Percentiles rank a stretch among this genome's conserved stretches.
Evolutionary conservation across 805 yeast species (phyloP).

Genomic region (Myxozyma udenii): DNA sequence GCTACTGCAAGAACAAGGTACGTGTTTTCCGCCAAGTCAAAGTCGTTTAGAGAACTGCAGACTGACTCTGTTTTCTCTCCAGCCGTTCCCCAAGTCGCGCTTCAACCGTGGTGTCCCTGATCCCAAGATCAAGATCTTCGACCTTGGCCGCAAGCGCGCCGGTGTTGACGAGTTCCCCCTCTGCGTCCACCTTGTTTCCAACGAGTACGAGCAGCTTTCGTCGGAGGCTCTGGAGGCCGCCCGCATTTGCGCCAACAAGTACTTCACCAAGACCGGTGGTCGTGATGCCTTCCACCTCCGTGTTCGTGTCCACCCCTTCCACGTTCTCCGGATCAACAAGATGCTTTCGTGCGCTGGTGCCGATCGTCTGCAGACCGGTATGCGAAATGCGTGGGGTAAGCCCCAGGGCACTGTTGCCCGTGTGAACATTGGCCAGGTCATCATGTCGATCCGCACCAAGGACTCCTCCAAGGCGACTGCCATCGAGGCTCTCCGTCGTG

Average conservation of each 20-base stretch:
- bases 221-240: constrained; percentile 99
- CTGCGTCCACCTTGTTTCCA: constrained; percentile 98
- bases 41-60: not conserved
- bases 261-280: constrained; percentile 95
- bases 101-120: constrained; percentile 99
- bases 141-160: constrained; percentile 99
- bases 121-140: constrained; percentile 98
- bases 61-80: not conserved
- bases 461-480: constrained; percentile 97
- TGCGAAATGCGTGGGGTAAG: constrained; percentile 99
- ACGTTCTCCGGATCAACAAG: constrained; percentile 99
- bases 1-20: constrained; percentile 98
- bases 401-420: constrained; percentile 99
- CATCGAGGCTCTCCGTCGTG: constrained; percentile 99
- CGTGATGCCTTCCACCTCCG: constrained; percentile 99
- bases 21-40: not conserved
- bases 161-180: constrained; percentile 99
- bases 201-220: constrained; percentile 98
- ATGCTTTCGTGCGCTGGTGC: constrained; percentile 99
- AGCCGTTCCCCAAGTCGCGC: constrained; percentile 99
- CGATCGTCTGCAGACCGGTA: constrained; percentile 99
- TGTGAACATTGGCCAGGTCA: constrained; percentile 97
- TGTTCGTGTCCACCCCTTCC: constrained; percentile 99
- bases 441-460: constrained; percentile 97
- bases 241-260: constrained; percentile 99